Percentiles rank a stretch among this genome's conserved stretches.
Conservation (phyloP, 768 basidiomycete genomes). For the Termitomyces sp. region DNA sequence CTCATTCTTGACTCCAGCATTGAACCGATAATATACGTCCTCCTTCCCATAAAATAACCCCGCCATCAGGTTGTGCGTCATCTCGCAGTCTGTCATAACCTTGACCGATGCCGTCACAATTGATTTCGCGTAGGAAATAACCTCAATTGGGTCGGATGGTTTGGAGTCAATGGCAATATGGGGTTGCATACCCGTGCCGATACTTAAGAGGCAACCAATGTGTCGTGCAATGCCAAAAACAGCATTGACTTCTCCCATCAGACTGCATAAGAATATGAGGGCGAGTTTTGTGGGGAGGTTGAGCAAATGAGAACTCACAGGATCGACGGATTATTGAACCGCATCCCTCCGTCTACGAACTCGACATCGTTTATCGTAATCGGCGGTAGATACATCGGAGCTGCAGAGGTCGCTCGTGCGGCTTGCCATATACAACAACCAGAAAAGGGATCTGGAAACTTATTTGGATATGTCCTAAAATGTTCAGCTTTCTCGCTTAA, state of each 20-base stretch:
- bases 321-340: slow-evolving; percentile 26
- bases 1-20: slow-evolving; percentile 6
- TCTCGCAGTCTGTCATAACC: slow-evolving; percentile 9
- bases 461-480: slow-evolving; percentile 23
- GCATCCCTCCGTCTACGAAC: slow-evolving; percentile 26
- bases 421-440: slow-evolving; percentile 29
- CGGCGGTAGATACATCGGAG: slow-evolving; percentile 24
- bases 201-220: slow-evolving; percentile 5
- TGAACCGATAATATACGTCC: slow-evolving; percentile 10
- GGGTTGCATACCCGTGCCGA: slow-evolving; percentile 12
- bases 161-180: slow-evolving; percentile 1
- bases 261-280: slow-evolving; percentile 6
- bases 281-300: not conserved
- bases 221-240: slow-evolving; percentile 10
- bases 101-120: slow-evolving; percentile 1
- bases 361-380: slow-evolving; percentile 21
- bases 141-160: not conserved
- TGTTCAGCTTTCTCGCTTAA: slow-evolving; percentile 20
- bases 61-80: slow-evolving; percentile 4
- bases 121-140: not conserved
- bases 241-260: slow-evolving; percentile 21
- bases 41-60: slow-evolving; percentile 6
- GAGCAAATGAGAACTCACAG: slow-evolving; percentile 11
- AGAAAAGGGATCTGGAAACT: slow-evolving; percentile 19
- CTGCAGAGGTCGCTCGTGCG: slow-evolving; percentile 29